phyloP scores from a whole-genome alignment of 768 basidiomycete genomes.

The Termitomyces sp. region DNA sequence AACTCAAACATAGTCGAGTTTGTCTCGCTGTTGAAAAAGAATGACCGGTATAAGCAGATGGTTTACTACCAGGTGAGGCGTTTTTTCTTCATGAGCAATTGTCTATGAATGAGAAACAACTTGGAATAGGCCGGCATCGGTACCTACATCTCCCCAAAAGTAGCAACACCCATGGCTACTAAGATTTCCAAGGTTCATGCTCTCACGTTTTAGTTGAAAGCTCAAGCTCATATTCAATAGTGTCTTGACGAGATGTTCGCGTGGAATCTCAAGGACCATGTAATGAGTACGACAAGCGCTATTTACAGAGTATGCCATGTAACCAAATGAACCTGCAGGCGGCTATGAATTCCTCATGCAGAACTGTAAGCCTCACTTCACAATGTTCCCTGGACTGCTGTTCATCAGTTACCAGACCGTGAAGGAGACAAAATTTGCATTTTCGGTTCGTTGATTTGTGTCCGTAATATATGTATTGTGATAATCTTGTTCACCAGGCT shows the following conservation, averaged over 20 bases:
- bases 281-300: slow-evolving; percentile 34
- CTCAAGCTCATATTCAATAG: slow-evolving; percentile 18
- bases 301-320: neutral
- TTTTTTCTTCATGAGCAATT: neutral
- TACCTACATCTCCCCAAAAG: slow-evolving; percentile 39
- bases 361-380: slow-evolving; percentile 32
- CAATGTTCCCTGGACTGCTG: too few relatives aligned
- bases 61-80: slow-evolving; percentile 50
- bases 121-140: slow-evolving; percentile 44
- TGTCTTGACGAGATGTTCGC: slow-evolving; percentile 48
- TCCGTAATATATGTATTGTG: too few relatives aligned
- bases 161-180: slow-evolving; percentile 31
- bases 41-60: slow-evolving; percentile 48
- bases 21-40: slow-evolving; percentile 48
- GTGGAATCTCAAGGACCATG: slow-evolving; percentile 44
- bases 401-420: slow-evolving; percentile 27
- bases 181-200: slow-evolving; percentile 34
- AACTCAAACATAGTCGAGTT: slow-evolving; percentile 55
- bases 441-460: slow-evolving; percentile 53
- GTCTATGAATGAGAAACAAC: neutral
- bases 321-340: slow-evolving; percentile 19
- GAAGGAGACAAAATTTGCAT: slow-evolving; percentile 58
- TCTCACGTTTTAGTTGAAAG: neutral
- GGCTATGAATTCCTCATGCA: slow-evolving; percentile 62
- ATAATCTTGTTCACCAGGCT: slow-evolving; percentile 25